Percentiles rank a stretch among this genome's conserved stretches.
phyloP scores from a whole-genome alignment of 345 rosid species.

The Pseudoturritis turrita region DNA sequence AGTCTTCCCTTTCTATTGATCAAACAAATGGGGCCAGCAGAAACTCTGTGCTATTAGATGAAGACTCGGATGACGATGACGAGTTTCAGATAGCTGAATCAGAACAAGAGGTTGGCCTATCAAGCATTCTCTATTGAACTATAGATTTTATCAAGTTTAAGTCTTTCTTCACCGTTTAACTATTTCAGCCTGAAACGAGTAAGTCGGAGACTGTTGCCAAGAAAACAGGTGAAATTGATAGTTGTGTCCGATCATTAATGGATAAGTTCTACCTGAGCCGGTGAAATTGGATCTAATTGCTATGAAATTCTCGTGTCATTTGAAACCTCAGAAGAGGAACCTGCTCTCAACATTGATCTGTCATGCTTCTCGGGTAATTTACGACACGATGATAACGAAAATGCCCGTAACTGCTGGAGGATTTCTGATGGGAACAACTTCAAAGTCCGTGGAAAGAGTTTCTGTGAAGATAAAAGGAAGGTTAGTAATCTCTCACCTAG shows the following conservation, averaged over 20 bases:
- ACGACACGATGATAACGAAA: constrained; percentile 78
- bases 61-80: constrained; percentile 91
- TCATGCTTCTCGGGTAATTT: constrained; percentile 85
- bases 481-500: constrained; percentile 29
- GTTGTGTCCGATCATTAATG: not conserved
- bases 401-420: constrained; percentile 87
- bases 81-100: constrained; percentile 84
- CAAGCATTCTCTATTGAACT: constrained; percentile 1
- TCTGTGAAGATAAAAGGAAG: constrained; percentile 88
- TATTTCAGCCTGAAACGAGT: constrained; percentile 45
- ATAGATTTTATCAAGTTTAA: not conserved
- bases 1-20: constrained; percentile 52
- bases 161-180: not conserved
- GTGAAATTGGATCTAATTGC: constrained; percentile 5
- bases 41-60: constrained; percentile 77
- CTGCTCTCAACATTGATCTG: constrained; percentile 62
- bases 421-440: constrained; percentile 86
- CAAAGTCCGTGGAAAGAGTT: constrained; percentile 88
- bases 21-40: constrained; percentile 59
- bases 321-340: constrained; percentile 72
- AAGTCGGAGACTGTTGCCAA: constrained; percentile 49
- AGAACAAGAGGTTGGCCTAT: constrained; percentile 72
- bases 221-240: constrained; percentile 54
- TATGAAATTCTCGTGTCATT: constrained; percentile 13
- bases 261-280: not conserved